Evolutionary conservation across 1,284 basidiomycete genomes (phyloP), one percentile per base, ranked within the genome.

Genomic region (Puccinia triticina): DNA sequence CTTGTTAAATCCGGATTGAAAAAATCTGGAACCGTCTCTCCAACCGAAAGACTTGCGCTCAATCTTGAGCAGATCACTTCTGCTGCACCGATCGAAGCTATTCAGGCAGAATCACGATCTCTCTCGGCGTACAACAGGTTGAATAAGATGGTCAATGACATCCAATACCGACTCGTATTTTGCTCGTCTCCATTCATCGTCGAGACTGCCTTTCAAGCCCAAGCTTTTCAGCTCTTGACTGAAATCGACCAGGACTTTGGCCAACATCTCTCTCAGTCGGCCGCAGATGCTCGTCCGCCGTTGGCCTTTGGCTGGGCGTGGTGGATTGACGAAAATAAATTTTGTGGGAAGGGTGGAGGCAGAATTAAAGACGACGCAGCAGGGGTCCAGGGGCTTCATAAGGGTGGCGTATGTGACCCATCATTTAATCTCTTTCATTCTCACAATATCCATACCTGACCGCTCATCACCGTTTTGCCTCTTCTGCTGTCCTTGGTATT

Each of bases 251-350:
- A 64, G 12, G 26, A 53, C 26, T 77, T 77, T 21, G 43, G 16
- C 18, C 40, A 40, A 32, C 61, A 77, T 77, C n/a, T 77, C 59
- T 26, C 40, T 26, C 40, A 66, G 18, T 46, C 75, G 18, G 23
- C 14, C 10, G 26, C 26, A 5, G 46, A 77, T 1, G 48, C 2
- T n/a, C 37, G 75, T 16, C 61, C 59, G 21, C 75, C 75, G 0
- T 34, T 77, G 21, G 40, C 75, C 57, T 77, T 77, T 16, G 61
- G 61, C n/a, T 77, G 75, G 75, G 75, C 75, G 1, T 77, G 75
- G 75, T 77, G 75, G 75, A 53, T 77, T 29, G 61, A 67, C 43
- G 59, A 66, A 46, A 21, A n/a, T 29, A 67, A 77, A 34, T 5
- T 66, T 0, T 77, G 75, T 50, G 61, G 75, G 23, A 50, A 21